phyloP scores from a whole-genome alignment of 129 eudicot genomes.

The Saposhnikovia divaricata region DNA sequence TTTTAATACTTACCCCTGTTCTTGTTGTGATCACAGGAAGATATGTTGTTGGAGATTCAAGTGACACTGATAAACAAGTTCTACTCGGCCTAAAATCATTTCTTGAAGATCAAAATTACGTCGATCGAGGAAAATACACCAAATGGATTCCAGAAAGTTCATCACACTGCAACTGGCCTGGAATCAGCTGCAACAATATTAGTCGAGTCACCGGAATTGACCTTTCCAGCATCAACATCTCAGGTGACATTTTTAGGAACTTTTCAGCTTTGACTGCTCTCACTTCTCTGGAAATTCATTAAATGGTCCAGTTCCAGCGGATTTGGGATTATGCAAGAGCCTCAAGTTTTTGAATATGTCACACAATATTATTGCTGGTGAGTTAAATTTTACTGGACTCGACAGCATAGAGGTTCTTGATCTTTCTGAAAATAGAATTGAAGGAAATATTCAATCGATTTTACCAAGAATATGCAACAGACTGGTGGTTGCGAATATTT shows the following conservation, averaged over 20 bases:
- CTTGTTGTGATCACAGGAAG: conserved; percentile 21
- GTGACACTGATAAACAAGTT: conserved; percentile 40
- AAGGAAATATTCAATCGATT: conserved; percentile 29
- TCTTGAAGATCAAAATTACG: conserved; percentile 34
- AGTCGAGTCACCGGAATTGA: conserved; percentile 37
- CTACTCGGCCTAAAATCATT: conserved; percentile 33
- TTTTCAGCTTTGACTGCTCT: conserved; percentile 72
- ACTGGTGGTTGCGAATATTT: conserved; percentile 60
- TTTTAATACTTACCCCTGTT: background rate
- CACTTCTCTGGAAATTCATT: conserved; percentile 57
- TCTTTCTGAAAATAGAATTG: conserved; percentile 53
- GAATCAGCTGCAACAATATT: conserved; percentile 37
- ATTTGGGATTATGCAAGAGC: conserved; percentile 41
- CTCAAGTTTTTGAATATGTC: conserved; percentile 67
- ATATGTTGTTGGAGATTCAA: conserved; percentile 30
- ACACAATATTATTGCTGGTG: conserved; percentile 54
- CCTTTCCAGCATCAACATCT: conserved; percentile 30
- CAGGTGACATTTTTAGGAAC: conserved; percentile 41
- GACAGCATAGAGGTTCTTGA: conserved; percentile 55
- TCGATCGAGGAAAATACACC: conserved; percentile 42
- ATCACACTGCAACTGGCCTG: conserved; percentile 49
- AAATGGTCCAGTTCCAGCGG: conserved; percentile 38
- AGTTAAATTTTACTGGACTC: conserved; percentile 58
- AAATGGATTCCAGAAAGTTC: conserved; percentile 34
- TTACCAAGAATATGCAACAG: conserved; percentile 44